These are phyloP conservation scores for Chrysosporium keratinophilum DNA, from an alignment of 2,329 filamentous ascomycete species.

Conservation along the genomic window DNA sequence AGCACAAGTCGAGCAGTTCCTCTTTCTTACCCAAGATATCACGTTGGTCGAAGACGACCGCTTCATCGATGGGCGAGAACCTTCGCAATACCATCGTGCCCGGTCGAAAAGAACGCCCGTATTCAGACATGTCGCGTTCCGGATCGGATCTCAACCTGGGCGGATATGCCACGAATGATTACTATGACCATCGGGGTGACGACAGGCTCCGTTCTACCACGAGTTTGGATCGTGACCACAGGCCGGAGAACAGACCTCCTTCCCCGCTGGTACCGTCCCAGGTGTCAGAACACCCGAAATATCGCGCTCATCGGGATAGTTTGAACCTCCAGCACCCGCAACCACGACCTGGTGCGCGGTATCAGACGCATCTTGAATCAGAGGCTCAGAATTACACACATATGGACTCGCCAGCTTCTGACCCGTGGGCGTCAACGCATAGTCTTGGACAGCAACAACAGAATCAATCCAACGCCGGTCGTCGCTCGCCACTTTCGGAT, in stretches of 20 bases:
- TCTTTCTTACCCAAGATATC: constrained; percentile 87
- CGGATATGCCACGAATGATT: constrained; percentile 40
- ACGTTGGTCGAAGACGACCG: constrained; percentile 92
- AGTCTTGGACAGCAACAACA: constrained; percentile 24
- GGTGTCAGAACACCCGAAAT: constrained; percentile 49
- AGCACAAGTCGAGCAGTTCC: constrained; percentile 77
- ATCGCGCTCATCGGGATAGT: constrained; percentile 54
- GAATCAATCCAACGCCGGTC: constrained; percentile 26
- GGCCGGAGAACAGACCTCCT: constrained; percentile 41
- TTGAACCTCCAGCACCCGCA: constrained; percentile 56
- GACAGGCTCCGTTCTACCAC: constrained; percentile 37
- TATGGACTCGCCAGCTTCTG: constrained; percentile 35
- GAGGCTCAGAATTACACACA: constrained; percentile 47
- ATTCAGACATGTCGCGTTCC: constrained; percentile 60
- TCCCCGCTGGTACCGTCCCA: constrained; percentile 54
- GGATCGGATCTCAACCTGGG: constrained; percentile 63
- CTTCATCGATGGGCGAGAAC: constrained; percentile 72
- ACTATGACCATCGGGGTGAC: constrained; percentile 38
- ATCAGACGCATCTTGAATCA: constrained; percentile 51
- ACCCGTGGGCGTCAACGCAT: constrained; percentile 38
- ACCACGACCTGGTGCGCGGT: constrained; percentile 51
- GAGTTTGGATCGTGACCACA: constrained; percentile 31
- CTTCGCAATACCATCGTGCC: constrained; percentile 53
- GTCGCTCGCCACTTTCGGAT: constrained; percentile 39
- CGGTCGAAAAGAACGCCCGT: constrained; percentile 50